phyloP scores from a whole-genome alignment of 2,329 filamentous ascomycete genomes.

The Alternaria rosae region DNA sequence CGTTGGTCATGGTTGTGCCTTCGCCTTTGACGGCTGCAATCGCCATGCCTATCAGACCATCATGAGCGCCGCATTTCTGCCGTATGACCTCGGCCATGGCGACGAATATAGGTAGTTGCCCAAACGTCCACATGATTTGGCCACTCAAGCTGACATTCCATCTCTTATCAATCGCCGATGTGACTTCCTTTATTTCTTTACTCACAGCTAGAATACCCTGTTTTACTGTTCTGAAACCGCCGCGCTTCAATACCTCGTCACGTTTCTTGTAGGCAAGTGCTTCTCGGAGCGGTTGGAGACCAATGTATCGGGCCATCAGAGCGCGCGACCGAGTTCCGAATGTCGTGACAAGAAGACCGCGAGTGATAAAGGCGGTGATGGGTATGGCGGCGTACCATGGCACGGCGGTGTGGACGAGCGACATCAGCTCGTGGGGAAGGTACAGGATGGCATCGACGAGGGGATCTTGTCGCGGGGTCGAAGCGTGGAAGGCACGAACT shows the following conservation, averaged over 20 bases:
- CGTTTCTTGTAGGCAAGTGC: slow-evolving; percentile 37
- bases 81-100: slow-evolving; percentile 48
- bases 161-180: slow-evolving; percentile 32
- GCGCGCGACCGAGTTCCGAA: slow-evolving; percentile 53
- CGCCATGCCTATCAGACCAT: slow-evolving; percentile 40
- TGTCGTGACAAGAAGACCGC: slow-evolving; percentile 57
- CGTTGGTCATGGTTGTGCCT: neutral
- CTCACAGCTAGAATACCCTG: slow-evolving; percentile 21
- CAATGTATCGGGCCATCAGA: slow-evolving; percentile 51
- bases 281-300: slow-evolving; percentile 52
- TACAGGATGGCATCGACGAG: slow-evolving; percentile 55
- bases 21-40: slow-evolving; percentile 19
- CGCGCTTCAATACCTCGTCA: slow-evolving; percentile 25
- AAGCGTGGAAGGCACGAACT: slow-evolving; percentile 60
- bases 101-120: slow-evolving; percentile 48
- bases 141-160: slow-evolving; percentile 39
- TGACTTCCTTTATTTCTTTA: slow-evolving; percentile 31
- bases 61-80: slow-evolving; percentile 42
- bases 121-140: slow-evolving; percentile 39
- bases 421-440: slow-evolving; percentile 56
- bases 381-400: slow-evolving; percentile 65
- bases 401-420: slow-evolving; percentile 61
- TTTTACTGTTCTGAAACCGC: slow-evolving; percentile 30
- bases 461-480: slow-evolving; percentile 48
- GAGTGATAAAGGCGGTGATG: slow-evolving; percentile 61